Conservation (phyloP, 495 filamentous ascomycete species). For the Podospora bellae-mahoneyi region DNA sequence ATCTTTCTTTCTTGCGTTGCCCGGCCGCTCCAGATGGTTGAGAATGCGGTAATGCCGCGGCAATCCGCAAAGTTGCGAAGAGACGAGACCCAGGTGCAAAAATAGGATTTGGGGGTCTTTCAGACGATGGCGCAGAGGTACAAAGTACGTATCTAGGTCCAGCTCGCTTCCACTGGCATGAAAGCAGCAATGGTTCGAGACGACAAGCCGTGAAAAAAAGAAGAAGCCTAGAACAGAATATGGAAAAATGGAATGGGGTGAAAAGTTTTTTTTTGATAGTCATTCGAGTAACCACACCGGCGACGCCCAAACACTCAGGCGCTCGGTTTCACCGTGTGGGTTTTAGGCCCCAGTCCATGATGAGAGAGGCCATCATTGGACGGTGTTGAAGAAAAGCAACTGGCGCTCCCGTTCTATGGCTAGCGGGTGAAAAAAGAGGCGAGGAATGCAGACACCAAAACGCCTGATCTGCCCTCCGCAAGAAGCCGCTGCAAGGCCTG, state of each 20-base stretch:
- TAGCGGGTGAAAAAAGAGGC: constrained; percentile 12
- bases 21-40: constrained; percentile 2
- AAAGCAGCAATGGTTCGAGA: background rate
- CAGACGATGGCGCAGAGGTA: background rate
- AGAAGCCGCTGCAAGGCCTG: constrained; percentile 19
- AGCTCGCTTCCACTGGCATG: background rate
- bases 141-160: background rate
- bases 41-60: constrained; percentile 9
- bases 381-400: constrained; percentile 12
- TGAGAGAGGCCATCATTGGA: constrained; percentile 2
- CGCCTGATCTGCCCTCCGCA: constrained; percentile 19
- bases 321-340: constrained; percentile 5
- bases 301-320: constrained; percentile 2
- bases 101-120: constrained; percentile 2
- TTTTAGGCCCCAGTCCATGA: background rate
- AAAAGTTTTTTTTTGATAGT: background rate
- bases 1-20: constrained; percentile 1
- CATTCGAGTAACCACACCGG: constrained; percentile 1
- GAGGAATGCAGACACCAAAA: constrained; percentile 22
- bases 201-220: background rate
- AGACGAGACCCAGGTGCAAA: constrained; percentile 6
- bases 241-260: background rate
- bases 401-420: constrained; percentile 6
- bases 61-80: constrained; percentile 5
- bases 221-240: background rate